A percentile compares a stretch with the other conserved stretches of the same genome.
Conservation (phyloP, 2,329 filamentous ascomycete genomes). For the Talaromyces sp. region DNA sequence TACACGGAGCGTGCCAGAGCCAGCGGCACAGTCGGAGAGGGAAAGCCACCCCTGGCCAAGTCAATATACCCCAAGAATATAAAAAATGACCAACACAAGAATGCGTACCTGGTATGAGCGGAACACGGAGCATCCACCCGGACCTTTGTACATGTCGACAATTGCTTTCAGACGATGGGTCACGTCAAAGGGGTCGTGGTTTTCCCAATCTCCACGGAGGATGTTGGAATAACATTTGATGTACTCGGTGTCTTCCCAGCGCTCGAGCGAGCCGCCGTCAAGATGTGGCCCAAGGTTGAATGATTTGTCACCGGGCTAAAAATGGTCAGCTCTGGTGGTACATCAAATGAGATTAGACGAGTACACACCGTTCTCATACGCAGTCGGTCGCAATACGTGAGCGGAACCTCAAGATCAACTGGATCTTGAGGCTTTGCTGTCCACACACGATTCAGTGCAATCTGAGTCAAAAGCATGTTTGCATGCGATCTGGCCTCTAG, state of each 20-base stretch:
- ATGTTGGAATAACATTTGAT: constrained; percentile 34
- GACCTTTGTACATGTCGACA: constrained; percentile 28
- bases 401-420: constrained; percentile 27
- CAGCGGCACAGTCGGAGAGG: constrained; percentile 29
- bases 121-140: constrained; percentile 35
- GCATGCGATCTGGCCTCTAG: constrained; percentile 34
- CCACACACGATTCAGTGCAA: constrained; percentile 37
- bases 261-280: constrained; percentile 40
- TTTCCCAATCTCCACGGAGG: constrained; percentile 33
- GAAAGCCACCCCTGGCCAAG: constrained; percentile 42
- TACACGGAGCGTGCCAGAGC: constrained; percentile 37
- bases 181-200: constrained; percentile 37
- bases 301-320: constrained; percentile 33
- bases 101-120: constrained; percentile 17
- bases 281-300: constrained; percentile 42
- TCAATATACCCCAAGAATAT: not conserved
- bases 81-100: not conserved
- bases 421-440: constrained; percentile 25
- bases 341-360: not conserved
- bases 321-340: not conserved
- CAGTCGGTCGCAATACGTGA: constrained; percentile 38
- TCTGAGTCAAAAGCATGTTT: constrained; percentile 33
- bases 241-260: constrained; percentile 40
- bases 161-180: constrained; percentile 24
- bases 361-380: constrained; percentile 26